phyloP scores from a whole-genome alignment of 2,329 filamentous ascomycete genomes.

The Drechmeria coniospora region DNA sequence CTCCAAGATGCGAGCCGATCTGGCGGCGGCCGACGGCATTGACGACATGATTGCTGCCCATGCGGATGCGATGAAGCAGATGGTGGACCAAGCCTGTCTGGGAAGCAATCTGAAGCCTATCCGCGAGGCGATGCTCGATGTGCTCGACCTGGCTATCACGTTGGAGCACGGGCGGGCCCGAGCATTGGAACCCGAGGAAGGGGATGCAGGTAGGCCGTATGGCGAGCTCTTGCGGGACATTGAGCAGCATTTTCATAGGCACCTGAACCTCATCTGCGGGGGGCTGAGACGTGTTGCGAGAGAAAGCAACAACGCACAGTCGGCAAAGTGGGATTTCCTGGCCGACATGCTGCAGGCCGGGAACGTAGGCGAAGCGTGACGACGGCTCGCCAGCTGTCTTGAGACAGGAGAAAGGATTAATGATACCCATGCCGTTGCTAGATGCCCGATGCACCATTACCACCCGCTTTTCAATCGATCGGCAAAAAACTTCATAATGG shows the following conservation, averaged over 20 bases:
- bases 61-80: slow-evolving; percentile 40
- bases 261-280: slow-evolving; percentile 54
- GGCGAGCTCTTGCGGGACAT: slow-evolving; percentile 38
- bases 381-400: slow-evolving; percentile 5
- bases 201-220: slow-evolving; percentile 25
- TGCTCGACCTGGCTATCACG: slow-evolving; percentile 59
- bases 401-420: slow-evolving; percentile 1
- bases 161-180: slow-evolving; percentile 44
- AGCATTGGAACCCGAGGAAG: slow-evolving; percentile 9
- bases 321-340: slow-evolving; percentile 60
- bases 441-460: slow-evolving; percentile 2
- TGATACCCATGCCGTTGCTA: slow-evolving; percentile 12
- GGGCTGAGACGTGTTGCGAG: slow-evolving; percentile 63
- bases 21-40: slow-evolving; percentile 52
- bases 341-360: slow-evolving; percentile 60
- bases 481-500: slow-evolving; percentile 74
- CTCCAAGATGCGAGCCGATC: slow-evolving; percentile 35
- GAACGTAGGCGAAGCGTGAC: slow-evolving; percentile 9
- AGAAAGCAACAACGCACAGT: slow-evolving; percentile 46
- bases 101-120: slow-evolving; percentile 55
- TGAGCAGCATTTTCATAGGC: slow-evolving; percentile 45
- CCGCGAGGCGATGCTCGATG: slow-evolving; percentile 53
- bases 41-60: slow-evolving; percentile 69
- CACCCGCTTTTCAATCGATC: slow-evolving; percentile 34
- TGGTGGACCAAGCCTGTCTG: slow-evolving; percentile 56